A percentile compares a stretch with the other conserved stretches of the same genome.
phyloP scores from a whole-genome alignment of 2,329 filamentous ascomycete genomes.

The Aspergillus fischeri region DNA sequence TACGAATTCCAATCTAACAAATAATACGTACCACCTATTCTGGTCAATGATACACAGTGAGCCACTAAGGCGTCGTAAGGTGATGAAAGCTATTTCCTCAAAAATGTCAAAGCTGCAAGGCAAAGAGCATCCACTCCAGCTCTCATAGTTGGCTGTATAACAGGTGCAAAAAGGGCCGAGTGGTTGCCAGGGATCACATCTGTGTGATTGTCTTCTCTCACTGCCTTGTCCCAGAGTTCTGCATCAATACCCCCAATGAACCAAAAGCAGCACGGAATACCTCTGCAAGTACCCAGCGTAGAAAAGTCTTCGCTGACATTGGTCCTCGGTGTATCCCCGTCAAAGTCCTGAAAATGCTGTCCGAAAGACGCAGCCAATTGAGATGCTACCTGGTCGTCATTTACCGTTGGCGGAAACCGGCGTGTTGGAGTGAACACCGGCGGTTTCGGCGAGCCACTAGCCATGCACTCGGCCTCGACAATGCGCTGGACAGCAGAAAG shows the following conservation, averaged over 20 bases:
- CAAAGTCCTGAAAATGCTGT: conserved; percentile 44
- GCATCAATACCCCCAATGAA: conserved; percentile 52
- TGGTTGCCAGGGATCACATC: conserved; percentile 58
- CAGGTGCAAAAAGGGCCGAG: conserved; percentile 56
- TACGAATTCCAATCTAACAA: too few species aligned
- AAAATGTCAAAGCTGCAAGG: conserved; percentile 47
- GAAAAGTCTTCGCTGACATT: conserved; percentile 56
- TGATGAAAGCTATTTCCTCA: conserved; percentile 13
- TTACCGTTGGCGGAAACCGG: conserved; percentile 52
- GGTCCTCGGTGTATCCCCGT: conserved; percentile 26
- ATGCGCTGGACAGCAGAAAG: conserved; percentile 50
- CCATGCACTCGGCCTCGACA: conserved; percentile 53
- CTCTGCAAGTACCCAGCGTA: conserved; percentile 49
- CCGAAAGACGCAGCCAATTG: conserved; percentile 45
- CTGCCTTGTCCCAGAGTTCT: conserved; percentile 48
- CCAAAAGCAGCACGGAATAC: conserved; percentile 53
- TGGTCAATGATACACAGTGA: too few species aligned
- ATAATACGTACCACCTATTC: too few species aligned
- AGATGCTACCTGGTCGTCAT: conserved; percentile 45
- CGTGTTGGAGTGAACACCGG: conserved; percentile 47
- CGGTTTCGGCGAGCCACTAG: conserved; percentile 46
- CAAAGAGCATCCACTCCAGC: conserved; percentile 51
- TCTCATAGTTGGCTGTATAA: conserved; percentile 55
- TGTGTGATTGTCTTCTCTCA: conserved; percentile 39
- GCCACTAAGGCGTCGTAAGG: too few species aligned